These are phyloP conservation scores for Suillus paluster DNA, from an alignment of 768 basidiomycete genomes.

Conservation along the genomic window DNA sequence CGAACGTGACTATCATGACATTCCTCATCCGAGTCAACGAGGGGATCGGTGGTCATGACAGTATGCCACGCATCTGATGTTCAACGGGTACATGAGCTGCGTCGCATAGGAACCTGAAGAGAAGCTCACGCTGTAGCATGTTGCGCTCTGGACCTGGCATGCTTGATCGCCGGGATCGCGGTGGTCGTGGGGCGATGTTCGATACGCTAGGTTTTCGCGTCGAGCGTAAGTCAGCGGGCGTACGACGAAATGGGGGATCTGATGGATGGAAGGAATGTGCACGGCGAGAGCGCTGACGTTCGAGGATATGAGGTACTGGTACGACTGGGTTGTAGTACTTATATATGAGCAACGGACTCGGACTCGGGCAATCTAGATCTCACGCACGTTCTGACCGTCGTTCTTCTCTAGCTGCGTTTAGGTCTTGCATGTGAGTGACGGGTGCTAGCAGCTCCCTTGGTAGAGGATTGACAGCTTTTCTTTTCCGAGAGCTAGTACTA, in stretches of 20 bases:
- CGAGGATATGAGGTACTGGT: slow-evolving; percentile 23
- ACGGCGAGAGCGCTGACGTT: slow-evolving; percentile 32
- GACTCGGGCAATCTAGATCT: slow-evolving; percentile 6
- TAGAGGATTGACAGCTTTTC: slow-evolving; percentile 21
- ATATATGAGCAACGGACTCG: slow-evolving; percentile 15
- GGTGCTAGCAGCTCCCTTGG: slow-evolving; percentile 17
- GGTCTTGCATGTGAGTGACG: slow-evolving; percentile 18
- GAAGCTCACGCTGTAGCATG: slow-evolving; percentile 68
- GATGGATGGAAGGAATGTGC: slow-evolving; percentile 18
- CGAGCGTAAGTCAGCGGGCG: slow-evolving; percentile 30
- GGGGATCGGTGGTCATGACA: slow-evolving; percentile 67
- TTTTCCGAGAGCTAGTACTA: slow-evolving; percentile 23
- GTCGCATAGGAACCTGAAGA: slow-evolving; percentile 7
- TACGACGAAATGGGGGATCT: slow-evolving; percentile 26
- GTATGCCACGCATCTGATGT: slow-evolving; percentile 74
- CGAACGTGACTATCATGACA: slow-evolving; percentile 64
- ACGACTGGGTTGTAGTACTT: slow-evolving; percentile 18
- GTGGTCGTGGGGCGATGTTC: slow-evolving; percentile 26
- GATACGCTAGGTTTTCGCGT: slow-evolving; percentile 25
- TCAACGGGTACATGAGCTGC: neutral
- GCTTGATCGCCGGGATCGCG: slow-evolving; percentile 28
- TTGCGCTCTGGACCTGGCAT: slow-evolving; percentile 44
- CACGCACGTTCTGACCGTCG: slow-evolving; percentile 32
- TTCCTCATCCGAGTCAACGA: slow-evolving; percentile 78
- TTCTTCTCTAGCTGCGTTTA: slow-evolving; percentile 24